Base-by-base conservation (phyloP, 345 rosid species). In the Trapa bicornis region DNA sequence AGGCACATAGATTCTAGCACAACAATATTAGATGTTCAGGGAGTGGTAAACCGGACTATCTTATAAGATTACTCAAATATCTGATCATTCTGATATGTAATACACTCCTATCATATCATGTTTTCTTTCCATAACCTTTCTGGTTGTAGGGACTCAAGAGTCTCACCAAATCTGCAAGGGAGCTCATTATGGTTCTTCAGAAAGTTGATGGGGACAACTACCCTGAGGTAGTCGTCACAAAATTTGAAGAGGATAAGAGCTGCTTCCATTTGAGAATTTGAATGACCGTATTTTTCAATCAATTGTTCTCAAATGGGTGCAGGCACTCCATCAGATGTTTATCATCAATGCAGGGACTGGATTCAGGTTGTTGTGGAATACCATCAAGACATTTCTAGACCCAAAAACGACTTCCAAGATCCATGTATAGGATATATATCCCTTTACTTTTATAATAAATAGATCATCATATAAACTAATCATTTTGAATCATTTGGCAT, bases 341-440 rank as follows among this genome's bases (percentile, higher is more conserved):
- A 76, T 81, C 64, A 76, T 81, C 75, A 81, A 81, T 29, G 82
- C 85, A 60, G 85, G 85, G 50, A 73, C 85, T 71, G 85, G 82
- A n/a, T 81, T 81, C 72, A 76, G 85, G 76, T 72, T 81, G 60
- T 6, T 81, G 64, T 81, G 85, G 85, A 78, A 76, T 72, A 81
- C 82, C 53, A 64, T 81, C n/a, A 81, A 81, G 71, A 58, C 75
- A 36, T 81, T 81, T 68, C 77, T 81, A 52, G 85, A 81, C 70
- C 85, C 85, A 33, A 81, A 68, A 74, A 81, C 85, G 9, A 70
- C 80, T 41, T 61, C 82, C 35, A 81, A 81, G 73, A 78, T 81
- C 65, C 80, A 78, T 48, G 85, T 81, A 68, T 47, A 78, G 48
- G 58, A 35, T 47, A 35, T 50, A 22, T 36, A 15, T 66, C 35